These are phyloP conservation scores for Cardamine occulta DNA, from an alignment of 345 rosid genomes.

Conservation along the genomic window DNA sequence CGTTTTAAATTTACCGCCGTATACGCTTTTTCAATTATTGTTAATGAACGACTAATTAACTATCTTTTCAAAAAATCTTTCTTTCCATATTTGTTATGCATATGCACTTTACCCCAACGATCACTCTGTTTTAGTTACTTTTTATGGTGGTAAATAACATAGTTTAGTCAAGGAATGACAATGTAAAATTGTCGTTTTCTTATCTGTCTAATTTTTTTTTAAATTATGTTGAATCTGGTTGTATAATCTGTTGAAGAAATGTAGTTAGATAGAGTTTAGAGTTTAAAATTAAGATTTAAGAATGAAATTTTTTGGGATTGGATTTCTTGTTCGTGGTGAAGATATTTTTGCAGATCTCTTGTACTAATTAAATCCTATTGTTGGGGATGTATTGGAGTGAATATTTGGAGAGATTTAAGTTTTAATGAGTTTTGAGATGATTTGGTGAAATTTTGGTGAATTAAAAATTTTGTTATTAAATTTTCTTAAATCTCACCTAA, in stretches of 20 bases:
- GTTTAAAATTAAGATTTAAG: no score
- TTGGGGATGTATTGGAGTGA: no score
- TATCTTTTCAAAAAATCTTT: neutral
- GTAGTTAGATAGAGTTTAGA: neutral
- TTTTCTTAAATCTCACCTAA: no score
- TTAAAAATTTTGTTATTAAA: no score
- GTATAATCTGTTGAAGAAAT: neutral
- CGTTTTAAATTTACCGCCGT: conserved; percentile 2
- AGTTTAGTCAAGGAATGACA: neutral
- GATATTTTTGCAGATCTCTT: neutral
- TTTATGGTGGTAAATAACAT: neutral
- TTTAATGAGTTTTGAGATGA: no score
- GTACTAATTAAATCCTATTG: neutral
- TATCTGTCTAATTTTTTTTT: neutral
- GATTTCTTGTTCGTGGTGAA: neutral
- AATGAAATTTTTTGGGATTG: neutral
- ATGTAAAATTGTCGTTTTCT: no score
- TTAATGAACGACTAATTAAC: neutral
- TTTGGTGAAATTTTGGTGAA: no score
- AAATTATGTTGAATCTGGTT: neutral
- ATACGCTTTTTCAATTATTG: conserved; percentile 5
- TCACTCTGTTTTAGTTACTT: neutral
- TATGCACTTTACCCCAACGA: neutral
- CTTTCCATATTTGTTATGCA: conserved; percentile 3
- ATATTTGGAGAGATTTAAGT: no score